These are phyloP conservation scores for Inga leiocalycina DNA, from an alignment of 306 rosid genomes.

Conservation along the genomic window DNA sequence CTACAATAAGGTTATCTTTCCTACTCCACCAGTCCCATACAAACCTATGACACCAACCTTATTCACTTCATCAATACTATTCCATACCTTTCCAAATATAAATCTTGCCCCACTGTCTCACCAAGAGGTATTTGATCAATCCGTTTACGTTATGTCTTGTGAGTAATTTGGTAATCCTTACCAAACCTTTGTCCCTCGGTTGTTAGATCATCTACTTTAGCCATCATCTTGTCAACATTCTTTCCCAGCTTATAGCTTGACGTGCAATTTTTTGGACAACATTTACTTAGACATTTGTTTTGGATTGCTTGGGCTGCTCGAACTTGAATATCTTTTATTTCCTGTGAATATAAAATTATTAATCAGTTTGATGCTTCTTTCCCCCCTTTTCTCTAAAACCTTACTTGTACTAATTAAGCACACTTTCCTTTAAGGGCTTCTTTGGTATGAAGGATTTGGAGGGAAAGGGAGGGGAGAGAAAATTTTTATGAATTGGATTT, in stretches of 20 bases:
- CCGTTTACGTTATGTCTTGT: not conserved
- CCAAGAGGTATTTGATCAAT: not conserved
- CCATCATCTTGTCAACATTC: not conserved
- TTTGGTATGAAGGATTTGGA: no score
- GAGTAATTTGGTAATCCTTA: not conserved
- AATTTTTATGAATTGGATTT: no score
- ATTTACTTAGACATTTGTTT: slow-evolving; percentile 8
- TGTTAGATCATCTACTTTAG: not conserved
- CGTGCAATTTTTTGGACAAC: slow-evolving; percentile 3
- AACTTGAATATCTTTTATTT: not conserved
- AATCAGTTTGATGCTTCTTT: not conserved
- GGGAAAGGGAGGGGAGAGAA: no score
- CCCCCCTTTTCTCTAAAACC: not conserved
- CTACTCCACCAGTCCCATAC: slow-evolving; percentile 35
- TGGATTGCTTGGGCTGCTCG: not conserved
- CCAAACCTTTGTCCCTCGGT: accelerated
- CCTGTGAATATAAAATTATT: not conserved
- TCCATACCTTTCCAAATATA: not conserved
- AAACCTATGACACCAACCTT: slow-evolving; percentile 17
- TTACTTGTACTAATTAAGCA: not conserved
- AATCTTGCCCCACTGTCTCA: not conserved
- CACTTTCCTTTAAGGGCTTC: not conserved
- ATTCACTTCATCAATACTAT: not conserved
- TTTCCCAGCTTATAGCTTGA: slow-evolving; percentile 25
- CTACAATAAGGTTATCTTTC: slow-evolving; percentile 30